Evolutionary conservation across 2,329 filamentous ascomycete genomes (phyloP).

Genomic region (Basipetospora chlamydospora): DNA sequence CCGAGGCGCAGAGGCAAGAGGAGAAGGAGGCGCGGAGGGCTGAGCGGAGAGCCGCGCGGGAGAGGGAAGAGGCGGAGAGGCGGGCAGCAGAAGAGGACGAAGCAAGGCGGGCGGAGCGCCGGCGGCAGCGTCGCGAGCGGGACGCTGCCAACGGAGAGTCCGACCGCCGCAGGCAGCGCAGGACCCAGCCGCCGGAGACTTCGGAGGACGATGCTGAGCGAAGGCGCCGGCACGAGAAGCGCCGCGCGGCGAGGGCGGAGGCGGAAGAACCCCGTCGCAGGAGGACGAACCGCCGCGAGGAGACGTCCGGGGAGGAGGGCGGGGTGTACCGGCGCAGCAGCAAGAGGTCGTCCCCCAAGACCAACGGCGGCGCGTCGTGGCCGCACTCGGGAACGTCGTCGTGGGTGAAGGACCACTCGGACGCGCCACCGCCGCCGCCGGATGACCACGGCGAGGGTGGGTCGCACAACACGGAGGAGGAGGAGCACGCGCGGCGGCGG

Average conservation of each 20-base stretch:
- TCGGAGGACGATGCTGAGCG: slow-evolving; percentile 37
- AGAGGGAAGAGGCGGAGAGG: slow-evolving; percentile 34
- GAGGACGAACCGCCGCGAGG: slow-evolving; percentile 16
- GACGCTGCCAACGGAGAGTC: slow-evolving; percentile 30
- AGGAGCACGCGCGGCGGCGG: slow-evolving; percentile 31
- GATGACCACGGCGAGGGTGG: slow-evolving; percentile 18
- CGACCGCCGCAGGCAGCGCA: slow-evolving; percentile 34
- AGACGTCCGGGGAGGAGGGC: slow-evolving; percentile 10
- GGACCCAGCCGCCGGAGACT: slow-evolving; percentile 27
- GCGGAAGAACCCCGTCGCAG: slow-evolving; percentile 26
- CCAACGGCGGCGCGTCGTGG: slow-evolving; percentile 27
- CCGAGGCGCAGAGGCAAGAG: slow-evolving; percentile 36
- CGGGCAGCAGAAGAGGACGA: slow-evolving; percentile 33
- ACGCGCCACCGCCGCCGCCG: slow-evolving; percentile 43
- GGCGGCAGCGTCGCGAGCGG: slow-evolving; percentile 32
- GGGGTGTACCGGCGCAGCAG: slow-evolving; percentile 1
- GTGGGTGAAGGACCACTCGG: slow-evolving; percentile 51
- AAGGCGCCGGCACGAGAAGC: slow-evolving; percentile 36
- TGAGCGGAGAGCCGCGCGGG: slow-evolving; percentile 31
- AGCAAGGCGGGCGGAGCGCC: slow-evolving; percentile 33
- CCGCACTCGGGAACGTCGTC: slow-evolving; percentile 50
- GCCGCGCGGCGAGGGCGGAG: slow-evolving; percentile 23
- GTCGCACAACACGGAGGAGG: slow-evolving; percentile 25
- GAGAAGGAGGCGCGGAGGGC: slow-evolving; percentile 45
- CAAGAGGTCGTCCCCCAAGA: slow-evolving; percentile 3